phyloP scores from a whole-genome alignment of 306 rosid genomes.

The Quercus dentata region DNA sequence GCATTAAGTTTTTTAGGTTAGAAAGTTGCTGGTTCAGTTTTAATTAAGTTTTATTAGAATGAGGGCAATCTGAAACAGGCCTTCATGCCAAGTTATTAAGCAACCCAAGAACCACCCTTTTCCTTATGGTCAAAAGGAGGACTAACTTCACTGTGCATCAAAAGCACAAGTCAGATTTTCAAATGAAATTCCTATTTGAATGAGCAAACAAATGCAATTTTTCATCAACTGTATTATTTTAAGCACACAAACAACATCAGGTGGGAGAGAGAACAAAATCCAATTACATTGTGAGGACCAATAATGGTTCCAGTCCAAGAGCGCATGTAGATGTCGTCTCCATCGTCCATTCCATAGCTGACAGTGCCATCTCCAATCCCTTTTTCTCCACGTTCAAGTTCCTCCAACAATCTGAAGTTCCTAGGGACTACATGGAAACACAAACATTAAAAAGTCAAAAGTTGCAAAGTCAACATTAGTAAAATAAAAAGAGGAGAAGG shows the following conservation, averaged over 20 bases:
- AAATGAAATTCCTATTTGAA: background rate
- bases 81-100: background rate
- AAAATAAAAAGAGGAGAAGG: background rate
- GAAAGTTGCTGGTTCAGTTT: too few species aligned
- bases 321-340: conserved; percentile 98
- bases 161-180: background rate
- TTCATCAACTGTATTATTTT: background rate
- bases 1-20: too few species aligned
- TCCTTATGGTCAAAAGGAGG: background rate
- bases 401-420: conserved; percentile 99
- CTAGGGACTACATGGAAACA: conserved; percentile 75
- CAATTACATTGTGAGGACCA: conserved; percentile 96
- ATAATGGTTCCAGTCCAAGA: conserved; percentile 91
- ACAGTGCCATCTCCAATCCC: conserved; percentile 94
- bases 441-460: conserved; percentile 14
- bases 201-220: background rate
- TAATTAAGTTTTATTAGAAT: too few species aligned
- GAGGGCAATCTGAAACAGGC: too few species aligned
- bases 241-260: background rate
- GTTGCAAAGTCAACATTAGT: background rate
- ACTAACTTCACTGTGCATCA: background rate
- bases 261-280: background rate
- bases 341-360: conserved; percentile 98
- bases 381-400: conserved; percentile 95
- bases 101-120: background rate